Evolutionary conservation across 495 filamentous ascomycete species (phyloP).

Genomic region (Neurospora africana): DNA sequence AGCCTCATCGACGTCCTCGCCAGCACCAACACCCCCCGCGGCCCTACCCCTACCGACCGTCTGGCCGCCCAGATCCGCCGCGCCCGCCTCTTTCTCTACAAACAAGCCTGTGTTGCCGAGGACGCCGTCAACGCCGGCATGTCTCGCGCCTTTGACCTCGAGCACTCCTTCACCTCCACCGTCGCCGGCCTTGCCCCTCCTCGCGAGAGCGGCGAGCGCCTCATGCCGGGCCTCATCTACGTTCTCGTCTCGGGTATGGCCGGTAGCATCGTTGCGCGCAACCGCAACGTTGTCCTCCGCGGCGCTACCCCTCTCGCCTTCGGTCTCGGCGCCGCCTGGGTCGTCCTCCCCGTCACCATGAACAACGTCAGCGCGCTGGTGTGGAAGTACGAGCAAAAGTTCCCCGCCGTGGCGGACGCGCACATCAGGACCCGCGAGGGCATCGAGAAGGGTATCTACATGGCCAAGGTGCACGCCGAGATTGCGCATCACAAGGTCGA

Average conservation of each 20-base stretch:
- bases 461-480: conserved; percentile 58
- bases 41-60: conserved; percentile 80
- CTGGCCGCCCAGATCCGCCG: conserved; percentile 73
- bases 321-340: conserved; percentile 63
- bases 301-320: conserved; percentile 58
- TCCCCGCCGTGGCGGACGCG: conserved; percentile 66
- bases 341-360: conserved; percentile 67
- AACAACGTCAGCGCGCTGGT: conserved; percentile 71
- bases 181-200: conserved; percentile 78
- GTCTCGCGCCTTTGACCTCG: conserved; percentile 62
- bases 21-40: conserved; percentile 25
- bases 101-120: conserved; percentile 59
- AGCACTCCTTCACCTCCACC: conserved; percentile 76
- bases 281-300: conserved; percentile 71
- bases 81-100: conserved; percentile 72
- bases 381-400: conserved; percentile 83
- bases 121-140: conserved; percentile 67
- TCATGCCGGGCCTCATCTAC: conserved; percentile 80
- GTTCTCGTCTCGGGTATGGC: conserved; percentile 88
- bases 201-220: conserved; percentile 65
- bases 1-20: not conserved
- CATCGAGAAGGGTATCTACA: conserved; percentile 56
- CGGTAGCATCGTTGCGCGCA: conserved; percentile 75
- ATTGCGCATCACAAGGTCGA: conserved; percentile 63
- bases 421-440: conserved; percentile 58